A percentile compares a stretch with the other conserved stretches of the same genome.
Conservation (phyloP, 306 rosid species). For the Quercus cerris region DNA sequence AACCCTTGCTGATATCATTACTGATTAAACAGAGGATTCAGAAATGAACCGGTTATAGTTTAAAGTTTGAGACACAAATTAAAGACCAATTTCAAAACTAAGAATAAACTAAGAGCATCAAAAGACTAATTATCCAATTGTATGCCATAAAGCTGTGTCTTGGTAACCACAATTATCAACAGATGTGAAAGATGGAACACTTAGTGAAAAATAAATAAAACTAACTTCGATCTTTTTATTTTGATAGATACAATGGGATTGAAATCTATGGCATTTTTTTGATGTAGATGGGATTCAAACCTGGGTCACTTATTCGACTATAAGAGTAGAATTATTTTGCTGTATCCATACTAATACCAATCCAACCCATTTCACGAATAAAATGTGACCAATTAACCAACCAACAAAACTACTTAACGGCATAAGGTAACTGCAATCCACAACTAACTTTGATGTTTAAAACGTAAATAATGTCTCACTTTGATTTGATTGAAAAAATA, state of each 20-base stretch:
- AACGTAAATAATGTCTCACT: background rate
- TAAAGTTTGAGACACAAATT: background rate
- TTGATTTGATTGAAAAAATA: background rate
- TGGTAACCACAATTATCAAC: background rate
- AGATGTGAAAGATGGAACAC: background rate
- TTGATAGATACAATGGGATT: background rate
- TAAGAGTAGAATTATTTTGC: too few species aligned
- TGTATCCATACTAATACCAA: too few species aligned
- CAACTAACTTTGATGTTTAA: too few species aligned
- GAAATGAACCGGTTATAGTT: background rate
- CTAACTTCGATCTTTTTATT: background rate
- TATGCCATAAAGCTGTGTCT: background rate
- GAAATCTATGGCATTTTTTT: background rate
- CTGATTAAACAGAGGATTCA: background rate
- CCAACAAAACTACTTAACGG: too few species aligned
- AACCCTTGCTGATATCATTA: background rate
- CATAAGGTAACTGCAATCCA: too few species aligned
- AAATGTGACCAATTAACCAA: too few species aligned
- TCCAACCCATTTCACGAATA: too few species aligned
- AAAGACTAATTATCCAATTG: background rate
- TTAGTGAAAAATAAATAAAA: background rate
- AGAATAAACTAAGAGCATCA: background rate
- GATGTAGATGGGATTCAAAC: too few species aligned
- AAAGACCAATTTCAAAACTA: background rate
- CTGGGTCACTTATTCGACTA: too few species aligned